Conservation (phyloP, 805 yeast species). For the Lachancea lanzarotensis region DNA sequence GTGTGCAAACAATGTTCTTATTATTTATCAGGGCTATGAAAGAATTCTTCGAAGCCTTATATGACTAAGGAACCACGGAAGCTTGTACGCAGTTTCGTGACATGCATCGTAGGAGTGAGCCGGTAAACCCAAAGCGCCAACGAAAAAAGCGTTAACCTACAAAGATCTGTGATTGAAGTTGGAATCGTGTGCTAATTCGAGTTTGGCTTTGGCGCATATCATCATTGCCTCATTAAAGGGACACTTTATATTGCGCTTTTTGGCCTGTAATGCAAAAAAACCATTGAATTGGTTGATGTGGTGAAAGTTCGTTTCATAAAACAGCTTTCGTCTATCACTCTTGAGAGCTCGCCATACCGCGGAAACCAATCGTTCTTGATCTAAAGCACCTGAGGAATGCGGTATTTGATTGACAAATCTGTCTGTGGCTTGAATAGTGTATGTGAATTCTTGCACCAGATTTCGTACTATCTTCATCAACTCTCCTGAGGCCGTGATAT, state of each 20-base stretch:
- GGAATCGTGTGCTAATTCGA: slow-evolving; percentile 13
- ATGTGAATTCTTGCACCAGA: slow-evolving; percentile 22
- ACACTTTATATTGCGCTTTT: slow-evolving; percentile 35
- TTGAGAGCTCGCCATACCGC: slow-evolving; percentile 31
- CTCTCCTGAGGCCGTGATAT: slow-evolving; percentile 13
- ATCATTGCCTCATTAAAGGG: slow-evolving; percentile 43
- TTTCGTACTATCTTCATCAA: slow-evolving; percentile 8
- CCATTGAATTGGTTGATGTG: slow-evolving; percentile 70
- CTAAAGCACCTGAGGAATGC: slow-evolving; percentile 21
- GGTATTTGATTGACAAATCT: slow-evolving; percentile 20
- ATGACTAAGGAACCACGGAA: slow-evolving; percentile 5
- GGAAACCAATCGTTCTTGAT: slow-evolving; percentile 31
- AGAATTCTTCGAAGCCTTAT: slow-evolving; percentile 14
- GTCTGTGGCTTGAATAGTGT: slow-evolving; percentile 13
- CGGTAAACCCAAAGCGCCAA: too few relatives aligned
- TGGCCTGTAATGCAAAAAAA: slow-evolving; percentile 48
- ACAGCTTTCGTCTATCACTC: slow-evolving; percentile 37
- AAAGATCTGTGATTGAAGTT: slow-evolving; percentile 18
- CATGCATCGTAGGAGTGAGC: too few relatives aligned
- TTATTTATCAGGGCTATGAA: slow-evolving; percentile 19
- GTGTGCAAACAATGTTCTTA: slow-evolving; percentile 13
- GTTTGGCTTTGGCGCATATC: slow-evolving; percentile 39
- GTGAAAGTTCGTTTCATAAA: slow-evolving; percentile 14
- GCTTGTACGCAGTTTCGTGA: background rate
- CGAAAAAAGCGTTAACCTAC: slow-evolving; percentile 12